Evolutionary conservation across 345 rosid genomes (phyloP).

Genomic region (Aegle marmelos): DNA sequence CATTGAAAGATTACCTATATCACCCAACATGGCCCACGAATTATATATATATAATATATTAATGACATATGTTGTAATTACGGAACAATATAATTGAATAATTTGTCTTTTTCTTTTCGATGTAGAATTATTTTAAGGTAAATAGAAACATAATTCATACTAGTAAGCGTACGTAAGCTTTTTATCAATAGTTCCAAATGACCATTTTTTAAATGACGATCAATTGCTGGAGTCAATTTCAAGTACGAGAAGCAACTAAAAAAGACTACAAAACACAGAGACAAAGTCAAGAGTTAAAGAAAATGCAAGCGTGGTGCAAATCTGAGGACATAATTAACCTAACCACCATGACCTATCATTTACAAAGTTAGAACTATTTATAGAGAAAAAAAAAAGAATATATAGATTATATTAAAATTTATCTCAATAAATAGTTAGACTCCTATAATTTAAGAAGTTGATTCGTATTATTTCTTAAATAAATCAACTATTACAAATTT

Average conservation of each 20-base stretch:
- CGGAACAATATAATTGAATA: neutral
- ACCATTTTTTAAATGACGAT: neutral
- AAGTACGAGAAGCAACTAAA: neutral
- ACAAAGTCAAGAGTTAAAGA: neutral
- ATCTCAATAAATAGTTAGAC: too few species aligned
- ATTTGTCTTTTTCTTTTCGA: neutral
- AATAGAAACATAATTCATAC: neutral
- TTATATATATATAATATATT: neutral
- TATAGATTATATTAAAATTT: too few species aligned
- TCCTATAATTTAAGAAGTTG: too few species aligned
- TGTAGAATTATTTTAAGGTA: too few species aligned
- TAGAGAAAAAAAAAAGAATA: too few species aligned
- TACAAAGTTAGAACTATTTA: too few species aligned
- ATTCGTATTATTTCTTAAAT: too few species aligned
- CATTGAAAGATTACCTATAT: slow-evolving; percentile 2
- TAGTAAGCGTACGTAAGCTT: neutral
- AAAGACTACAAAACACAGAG: neutral
- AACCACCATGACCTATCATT: neutral
- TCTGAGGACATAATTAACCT: neutral
- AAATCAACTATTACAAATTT: too few species aligned
- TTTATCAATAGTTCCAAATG: neutral
- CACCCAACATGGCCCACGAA: slow-evolving; percentile 9
- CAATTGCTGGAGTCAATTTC: neutral
- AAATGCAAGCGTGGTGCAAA: neutral
- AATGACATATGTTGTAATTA: neutral